These are phyloP conservation scores for Apocynum venetum DNA, from an alignment of 257 asterid species.

Conservation along the genomic window DNA sequence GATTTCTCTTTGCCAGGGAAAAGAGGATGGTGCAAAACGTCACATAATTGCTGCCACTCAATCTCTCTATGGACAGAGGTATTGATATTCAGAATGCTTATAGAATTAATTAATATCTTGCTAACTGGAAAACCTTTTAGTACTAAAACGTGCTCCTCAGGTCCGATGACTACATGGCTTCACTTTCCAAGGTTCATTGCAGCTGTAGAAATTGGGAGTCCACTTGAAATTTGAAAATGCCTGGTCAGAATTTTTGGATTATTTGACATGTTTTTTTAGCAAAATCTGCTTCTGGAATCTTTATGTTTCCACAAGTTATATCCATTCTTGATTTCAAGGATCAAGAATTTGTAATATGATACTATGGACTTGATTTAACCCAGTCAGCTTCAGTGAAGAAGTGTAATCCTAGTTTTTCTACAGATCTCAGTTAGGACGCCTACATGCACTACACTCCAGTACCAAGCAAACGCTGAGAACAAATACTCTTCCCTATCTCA, in stretches of 20 bases:
- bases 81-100: not conserved
- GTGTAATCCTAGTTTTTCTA: not conserved
- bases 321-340: too few relatives aligned
- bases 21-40: conserved; percentile 56
- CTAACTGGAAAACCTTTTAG: not conserved
- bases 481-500: not conserved
- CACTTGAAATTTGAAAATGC: conserved; percentile 1
- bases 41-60: conserved; percentile 64
- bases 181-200: conserved; percentile 87
- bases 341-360: too few relatives aligned
- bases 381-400: not conserved
- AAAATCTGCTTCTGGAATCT: not conserved
- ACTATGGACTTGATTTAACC: not conserved
- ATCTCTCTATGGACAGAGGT: conserved; percentile 83
- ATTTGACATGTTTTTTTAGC: not conserved
- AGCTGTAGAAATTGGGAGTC: conserved; percentile 62
- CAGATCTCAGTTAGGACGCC: not conserved
- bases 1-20: conserved; percentile 35
- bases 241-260: not conserved
- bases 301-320: too few relatives aligned
- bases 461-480: not conserved
- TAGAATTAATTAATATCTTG: not conserved
- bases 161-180: conserved; percentile 84
- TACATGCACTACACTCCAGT: not conserved
- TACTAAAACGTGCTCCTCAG: conserved; percentile 24